Evolutionary conservation across 768 basidiomycete genomes (phyloP).

Genomic region (Suillus clintonianus): DNA sequence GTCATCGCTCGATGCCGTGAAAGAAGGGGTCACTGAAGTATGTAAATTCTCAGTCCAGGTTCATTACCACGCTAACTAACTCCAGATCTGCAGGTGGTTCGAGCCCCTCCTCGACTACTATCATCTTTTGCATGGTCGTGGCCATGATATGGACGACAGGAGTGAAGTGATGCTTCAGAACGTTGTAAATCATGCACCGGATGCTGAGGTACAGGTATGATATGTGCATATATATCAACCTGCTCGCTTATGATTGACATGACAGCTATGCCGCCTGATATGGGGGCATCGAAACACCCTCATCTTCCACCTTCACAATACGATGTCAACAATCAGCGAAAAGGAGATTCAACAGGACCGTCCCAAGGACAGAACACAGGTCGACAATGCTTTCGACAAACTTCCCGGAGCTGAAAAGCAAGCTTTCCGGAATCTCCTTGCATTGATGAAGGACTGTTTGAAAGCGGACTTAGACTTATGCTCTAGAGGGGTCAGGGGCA

Average conservation of each 20-base stretch:
- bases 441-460: neutral
- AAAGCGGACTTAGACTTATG: neutral
- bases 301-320: neutral
- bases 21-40: neutral
- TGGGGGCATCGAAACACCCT: neutral
- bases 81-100: neutral
- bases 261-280: neutral
- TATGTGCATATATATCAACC: neutral
- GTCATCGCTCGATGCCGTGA: neutral
- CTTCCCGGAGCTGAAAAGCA: neutral
- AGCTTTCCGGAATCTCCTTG: neutral
- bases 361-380: neutral
- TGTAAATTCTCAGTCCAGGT: neutral
- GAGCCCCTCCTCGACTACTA: neutral
- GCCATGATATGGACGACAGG: neutral
- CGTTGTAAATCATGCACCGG: neutral
- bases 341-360: neutral
- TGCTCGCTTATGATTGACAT: neutral
- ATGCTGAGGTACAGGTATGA: neutral
- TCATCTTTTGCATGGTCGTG: neutral
- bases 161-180: neutral
- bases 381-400: neutral
- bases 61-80: neutral
- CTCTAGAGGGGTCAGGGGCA: neutral
- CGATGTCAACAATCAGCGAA: neutral